Conservation (phyloP, 768 basidiomycete genomes). For the Termitomyces sp. region DNA sequence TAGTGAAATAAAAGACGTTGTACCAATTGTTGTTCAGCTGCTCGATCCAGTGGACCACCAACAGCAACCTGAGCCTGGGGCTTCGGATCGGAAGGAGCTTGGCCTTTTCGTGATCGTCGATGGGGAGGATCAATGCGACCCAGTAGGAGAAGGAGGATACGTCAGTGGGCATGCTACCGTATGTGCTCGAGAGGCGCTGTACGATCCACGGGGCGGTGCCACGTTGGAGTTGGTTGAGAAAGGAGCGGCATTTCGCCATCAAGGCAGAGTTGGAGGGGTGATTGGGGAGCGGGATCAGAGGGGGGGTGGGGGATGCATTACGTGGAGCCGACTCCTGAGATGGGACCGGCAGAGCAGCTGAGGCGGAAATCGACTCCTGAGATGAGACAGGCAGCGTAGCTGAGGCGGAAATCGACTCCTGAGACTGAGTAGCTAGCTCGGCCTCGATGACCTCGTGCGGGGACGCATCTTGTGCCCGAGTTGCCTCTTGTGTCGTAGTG, state of each 20-base stretch:
- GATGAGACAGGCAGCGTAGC: too few species aligned
- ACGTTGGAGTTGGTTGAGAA: constrained; percentile 39
- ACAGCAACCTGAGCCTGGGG: constrained; percentile 67
- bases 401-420: too few species aligned
- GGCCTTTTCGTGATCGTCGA: constrained; percentile 86
- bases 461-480: neutral
- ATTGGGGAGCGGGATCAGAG: constrained; percentile 13
- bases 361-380: too few species aligned
- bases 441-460: neutral
- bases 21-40: constrained; percentile 49
- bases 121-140: constrained; percentile 87
- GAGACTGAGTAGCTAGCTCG: neutral
- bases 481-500: neutral
- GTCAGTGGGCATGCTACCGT: constrained; percentile 73
- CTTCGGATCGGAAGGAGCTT: constrained; percentile 81
- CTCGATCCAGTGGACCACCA: constrained; percentile 96
- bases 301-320: neutral
- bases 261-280: constrained; percentile 46
- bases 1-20: constrained; percentile 18
- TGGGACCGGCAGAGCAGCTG: neutral
- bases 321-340: neutral
- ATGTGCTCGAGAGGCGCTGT: constrained; percentile 74
- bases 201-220: constrained; percentile 93
- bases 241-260: constrained; percentile 36
- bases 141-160: constrained; percentile 76